These are phyloP conservation scores for Metschnikowia amazonensis DNA, from an alignment of 805 yeast genomes.

Conservation along the genomic window DNA sequence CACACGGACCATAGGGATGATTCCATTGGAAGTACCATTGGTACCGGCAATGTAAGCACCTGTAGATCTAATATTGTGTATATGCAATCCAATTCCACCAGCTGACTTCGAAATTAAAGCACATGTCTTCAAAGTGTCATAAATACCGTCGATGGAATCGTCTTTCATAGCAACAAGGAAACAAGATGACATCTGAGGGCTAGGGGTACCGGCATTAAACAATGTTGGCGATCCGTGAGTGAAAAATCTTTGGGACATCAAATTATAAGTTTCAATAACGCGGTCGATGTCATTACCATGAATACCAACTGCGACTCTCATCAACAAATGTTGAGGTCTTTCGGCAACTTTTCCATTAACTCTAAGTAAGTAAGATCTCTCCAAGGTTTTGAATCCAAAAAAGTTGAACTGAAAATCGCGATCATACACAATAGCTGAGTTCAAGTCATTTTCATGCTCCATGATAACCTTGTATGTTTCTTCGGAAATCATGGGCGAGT, in stretches of 20 bases:
- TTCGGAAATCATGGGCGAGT: conserved; percentile 42
- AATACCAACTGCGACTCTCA: conserved; percentile 61
- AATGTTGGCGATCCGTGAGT: conserved; percentile 62
- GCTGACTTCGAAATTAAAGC: conserved; percentile 62
- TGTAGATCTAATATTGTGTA: conserved; percentile 55
- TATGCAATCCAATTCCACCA: conserved; percentile 62
- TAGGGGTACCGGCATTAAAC: conserved; percentile 60
- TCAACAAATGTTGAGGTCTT: conserved; percentile 58
- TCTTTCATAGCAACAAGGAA: conserved; percentile 62
- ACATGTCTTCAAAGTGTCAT: conserved; percentile 56
- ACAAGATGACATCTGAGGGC: conserved; percentile 59
- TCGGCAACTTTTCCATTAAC: conserved; percentile 56
- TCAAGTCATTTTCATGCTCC: conserved; percentile 39
- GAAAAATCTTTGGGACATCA: conserved; percentile 57
- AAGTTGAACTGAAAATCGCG: conserved; percentile 55
- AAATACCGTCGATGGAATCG: conserved; percentile 61
- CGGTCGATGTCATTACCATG: conserved; percentile 52
- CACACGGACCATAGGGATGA: conserved; percentile 60
- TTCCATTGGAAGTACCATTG: conserved; percentile 60
- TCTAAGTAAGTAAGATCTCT: conserved; percentile 54
- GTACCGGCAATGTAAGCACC: conserved; percentile 63
- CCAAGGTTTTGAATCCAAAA: conserved; percentile 60
- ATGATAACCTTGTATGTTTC: conserved; percentile 39
- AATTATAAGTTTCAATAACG: conserved; percentile 53
- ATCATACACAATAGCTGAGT: conserved; percentile 44